Evolutionary conservation across 176 grass and related monocot species (phyloP), one percentile per base, ranked within the genome.

Genomic region (Phoenix dactylifera): DNA sequence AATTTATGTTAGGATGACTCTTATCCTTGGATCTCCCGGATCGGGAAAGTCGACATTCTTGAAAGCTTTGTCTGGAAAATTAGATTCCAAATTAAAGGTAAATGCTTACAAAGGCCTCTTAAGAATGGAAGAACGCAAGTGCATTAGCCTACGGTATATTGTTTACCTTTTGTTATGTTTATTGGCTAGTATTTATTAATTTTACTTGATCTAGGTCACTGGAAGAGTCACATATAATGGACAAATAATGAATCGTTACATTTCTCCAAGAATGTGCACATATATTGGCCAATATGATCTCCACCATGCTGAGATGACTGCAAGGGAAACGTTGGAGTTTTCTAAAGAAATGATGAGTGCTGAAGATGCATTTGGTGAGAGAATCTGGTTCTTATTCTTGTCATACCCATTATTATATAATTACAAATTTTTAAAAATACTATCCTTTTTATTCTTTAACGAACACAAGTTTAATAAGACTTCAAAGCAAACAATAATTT

Each of bases 161-260:
- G 14, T 18, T 15, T 6, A 28, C 3, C 22, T 50, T 22, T 20
- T 32, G 18, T 4, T 63, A 22, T 15, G 54, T 55, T 20, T 3
- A n/a, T 22, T 32, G 15, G 6, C 28, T 32, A 29, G 25, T 66
- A 15, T 14, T 5, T 35, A 39, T 7, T 20, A 10, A 56, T 55
- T 68, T 26, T 28, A 15, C 15, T 56, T 30, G 3, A 3, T 48
- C 17, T 26, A 68, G 65, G 52, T 68, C 52, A 55, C 28, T 22
- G 65, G 65, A 25, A 68, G 55, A 68, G 52, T 68, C 52, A 24
- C 65, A 68, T 68, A 68, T 25, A 57, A 68, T 68, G 65, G 65
- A 48, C 26, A 39, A 68, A 68, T 39, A 52, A 23, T 68, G 52
- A 57, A 68, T 22, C 52, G 35, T 4, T 16, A 9, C 26, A 24